Base-by-base conservation (phyloP, 1,284 basidiomycete genomes). In the Irpex lacteus region DNA sequence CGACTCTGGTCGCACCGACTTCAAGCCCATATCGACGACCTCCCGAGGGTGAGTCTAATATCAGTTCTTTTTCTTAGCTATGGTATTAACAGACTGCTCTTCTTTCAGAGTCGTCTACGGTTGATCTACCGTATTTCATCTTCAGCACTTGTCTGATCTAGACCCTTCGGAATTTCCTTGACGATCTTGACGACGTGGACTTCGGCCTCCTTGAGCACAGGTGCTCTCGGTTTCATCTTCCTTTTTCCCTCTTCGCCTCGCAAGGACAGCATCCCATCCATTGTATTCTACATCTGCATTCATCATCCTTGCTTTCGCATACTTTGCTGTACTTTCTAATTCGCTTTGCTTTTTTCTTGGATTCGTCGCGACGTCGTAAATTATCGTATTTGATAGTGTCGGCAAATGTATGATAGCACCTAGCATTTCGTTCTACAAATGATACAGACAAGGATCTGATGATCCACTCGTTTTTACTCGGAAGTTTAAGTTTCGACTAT, bases 21-120 rank as follows among this genome's bases (percentile, higher is more conserved):
- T 92, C 76, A 85, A 87, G 74, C 90, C 90, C 15, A 88, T 91
- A 79, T 90, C 89, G 36, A 89, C 89, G 15, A 90, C 89, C 8
- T 63, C 85, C 6, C 75, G 85, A 76, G 90, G 89, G 89, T 91
- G 75, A 81, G 89, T 78, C 7, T 6, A 32, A 7, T 26, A 18
- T 34, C 53, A n/a, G 60, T 37, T 38, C 4, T 40, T 15, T 4
- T 40, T 38, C 36, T 59, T 34, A 15, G 38, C 47, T 3, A 18
- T 21, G 50, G 19, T 18, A 59, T 65, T 69, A 47, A 69, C 59
- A 44, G 47, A 40, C 54, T 21, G 18, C n/a, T 52, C 7, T 18
- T 40, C 60, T 56, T 61, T 26, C 68, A 79, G 78, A 57, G 75
- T 78, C 59, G 73, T 77, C 65, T 79, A 78, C 70, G 77, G 77